Base-by-base conservation (phyloP, 2,329 filamentous ascomycete species). In the Botryosphaeria dothidea region DNA sequence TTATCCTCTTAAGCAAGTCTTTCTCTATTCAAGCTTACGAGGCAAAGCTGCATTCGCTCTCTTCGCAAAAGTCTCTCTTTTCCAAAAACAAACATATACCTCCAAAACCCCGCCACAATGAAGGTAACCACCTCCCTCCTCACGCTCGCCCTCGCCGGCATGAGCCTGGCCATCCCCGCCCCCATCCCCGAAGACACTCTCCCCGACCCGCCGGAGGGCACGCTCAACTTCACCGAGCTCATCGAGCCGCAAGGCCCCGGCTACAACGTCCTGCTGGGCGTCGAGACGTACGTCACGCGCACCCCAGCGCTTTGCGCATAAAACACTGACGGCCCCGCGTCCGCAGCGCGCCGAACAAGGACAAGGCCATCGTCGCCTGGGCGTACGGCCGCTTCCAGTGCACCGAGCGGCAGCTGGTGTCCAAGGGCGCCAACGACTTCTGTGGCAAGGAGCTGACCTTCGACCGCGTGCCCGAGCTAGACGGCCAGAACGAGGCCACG, bases 361-460 rank as follows among this genome's bases (percentile, higher is more conserved):
- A 46, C 48, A 51, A 51, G 25, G 48, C 48, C 41, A 60, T 60
- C 29, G 56, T 60, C 1, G 25, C 38, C 17, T 60, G 56, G 56
- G 56, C 38, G 1, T 60, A 60, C 38, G 56, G 56, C 8, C 15
- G 25, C 7, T 45, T 45, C 25, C 43, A 46, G n/a, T 60, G 56
- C 25, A 60, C 56, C 6, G 38, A 60, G 25, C 56, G 56, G 4
- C 56, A 60, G 25, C 56, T 60, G 1, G 17, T 60, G 2, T 31
- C 38, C 27, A 34, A 60, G 38, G 43, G 56, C 29, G 31, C 31
- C 31, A 46, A 34, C 13, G 17, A 60, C 7, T 60, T 60, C 38
- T 60, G 56, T n/a, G 29, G 19, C 38, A 60, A 45, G 17, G 15
- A 17, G 4, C 41, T 45, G 4, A 60, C 56, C 3, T 60, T 60